Conservation (phyloP, 169 alveolate species). For the Plasmodium falciparum region DNA sequence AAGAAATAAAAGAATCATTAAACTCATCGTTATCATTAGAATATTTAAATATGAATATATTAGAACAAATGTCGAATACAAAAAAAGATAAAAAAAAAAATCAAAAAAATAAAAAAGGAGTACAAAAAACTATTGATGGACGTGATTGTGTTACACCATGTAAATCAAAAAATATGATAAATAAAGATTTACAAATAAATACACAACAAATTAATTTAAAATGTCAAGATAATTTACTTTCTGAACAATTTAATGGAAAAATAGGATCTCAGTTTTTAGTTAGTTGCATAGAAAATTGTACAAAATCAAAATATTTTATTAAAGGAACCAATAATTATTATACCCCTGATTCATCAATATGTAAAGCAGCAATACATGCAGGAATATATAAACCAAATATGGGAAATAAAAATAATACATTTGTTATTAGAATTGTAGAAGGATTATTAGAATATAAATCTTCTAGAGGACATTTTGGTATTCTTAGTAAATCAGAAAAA, state of each 20-base stretch:
- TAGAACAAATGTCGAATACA: not conserved
- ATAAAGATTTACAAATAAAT: slow-evolving; percentile 64
- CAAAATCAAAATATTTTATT: slow-evolving; percentile 75
- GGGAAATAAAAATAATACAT: slow-evolving; percentile 6
- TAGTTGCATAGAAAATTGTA: slow-evolving; percentile 81
- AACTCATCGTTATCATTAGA: slow-evolving; percentile 32
- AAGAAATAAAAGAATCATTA: slow-evolving; percentile 76
- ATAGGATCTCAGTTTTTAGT: slow-evolving; percentile 83
- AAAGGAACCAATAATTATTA: slow-evolving; percentile 84
- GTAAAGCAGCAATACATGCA: slow-evolving; percentile 92
- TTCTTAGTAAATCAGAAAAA: slow-evolving; percentile 36
- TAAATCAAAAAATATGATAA: slow-evolving; percentile 52
- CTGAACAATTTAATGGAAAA: slow-evolving; percentile 80
- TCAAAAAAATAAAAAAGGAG: not conserved
- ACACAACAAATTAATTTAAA: slow-evolving; percentile 38
- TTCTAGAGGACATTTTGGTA: slow-evolving; percentile 87
- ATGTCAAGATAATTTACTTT: slow-evolving; percentile 49
- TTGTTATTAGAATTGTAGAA: slow-evolving; percentile 77
- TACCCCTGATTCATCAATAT: slow-evolving; percentile 92
- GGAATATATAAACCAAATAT: slow-evolving; percentile 75
- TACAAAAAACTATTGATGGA: slow-evolving; percentile 67
- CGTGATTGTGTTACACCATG: slow-evolving; percentile 56
- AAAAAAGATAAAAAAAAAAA: not conserved
- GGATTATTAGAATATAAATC: slow-evolving; percentile 81
- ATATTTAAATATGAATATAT: slow-evolving; percentile 3